Conservation (phyloP, 352 stramenopile genomes). For the Phytopythium aichiense region DNA sequence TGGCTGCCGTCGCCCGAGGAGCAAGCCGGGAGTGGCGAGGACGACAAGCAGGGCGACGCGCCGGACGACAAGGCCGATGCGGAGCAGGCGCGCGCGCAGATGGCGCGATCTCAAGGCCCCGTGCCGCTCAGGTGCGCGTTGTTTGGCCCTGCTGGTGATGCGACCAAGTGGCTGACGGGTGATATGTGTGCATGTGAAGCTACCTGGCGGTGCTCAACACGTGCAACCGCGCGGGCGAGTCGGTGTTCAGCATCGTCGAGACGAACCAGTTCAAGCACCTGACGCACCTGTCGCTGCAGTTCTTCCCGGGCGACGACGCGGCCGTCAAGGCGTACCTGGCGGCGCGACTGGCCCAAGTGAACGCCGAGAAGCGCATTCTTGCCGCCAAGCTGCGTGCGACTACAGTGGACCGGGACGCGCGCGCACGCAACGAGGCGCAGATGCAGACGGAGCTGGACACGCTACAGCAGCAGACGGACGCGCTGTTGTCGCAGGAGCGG, state of each 20-base stretch:
- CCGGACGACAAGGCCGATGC: conserved; percentile 7
- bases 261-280: conserved; percentile 94
- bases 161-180: not conserved
- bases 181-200: conserved; percentile 21
- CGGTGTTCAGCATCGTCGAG: conserved; percentile 91
- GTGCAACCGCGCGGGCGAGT: conserved; percentile 49
- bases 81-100: conserved; percentile 15
- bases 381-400: conserved; percentile 40
- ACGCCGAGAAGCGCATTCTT: conserved; percentile 38
- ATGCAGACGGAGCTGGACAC: conserved; percentile 53
- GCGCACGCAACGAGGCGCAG: conserved; percentile 23
- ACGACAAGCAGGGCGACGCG: not conserved
- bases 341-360: conserved; percentile 80
- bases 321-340: conserved; percentile 91
- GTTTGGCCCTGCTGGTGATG: not conserved
- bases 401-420: conserved; percentile 26
- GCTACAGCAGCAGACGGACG: conserved; percentile 49
- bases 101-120: conserved; percentile 59
- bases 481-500: conserved; percentile 52
- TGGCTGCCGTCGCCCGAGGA: conserved; percentile 16
- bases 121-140: conserved; percentile 49
- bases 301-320: conserved; percentile 82
- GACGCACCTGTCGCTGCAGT: conserved; percentile 89
- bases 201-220: conserved; percentile 85
- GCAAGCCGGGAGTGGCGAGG: not conserved